Evolutionary conservation across 768 basidiomycete species (phyloP), one percentile per base, ranked within the genome.

Genomic region (Podaxis sp.): DNA sequence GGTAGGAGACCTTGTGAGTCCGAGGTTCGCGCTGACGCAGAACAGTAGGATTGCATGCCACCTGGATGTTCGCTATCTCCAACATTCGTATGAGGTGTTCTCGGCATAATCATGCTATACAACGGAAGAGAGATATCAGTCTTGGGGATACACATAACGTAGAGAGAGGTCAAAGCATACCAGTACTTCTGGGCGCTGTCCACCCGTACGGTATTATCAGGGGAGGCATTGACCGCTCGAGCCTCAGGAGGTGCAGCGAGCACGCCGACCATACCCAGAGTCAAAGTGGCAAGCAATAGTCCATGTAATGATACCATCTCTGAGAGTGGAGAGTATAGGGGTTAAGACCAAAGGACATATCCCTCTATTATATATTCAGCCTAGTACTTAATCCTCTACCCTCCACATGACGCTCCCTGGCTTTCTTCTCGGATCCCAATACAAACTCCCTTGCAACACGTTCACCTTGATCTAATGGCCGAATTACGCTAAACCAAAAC

Each of bases 11-110:
- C 83, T 67, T 84, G 82, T n/a, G 72, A 63, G 19, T 72, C 51
- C 5, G 77, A 75, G 65, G 75, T 78, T 11, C 72, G 72, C 0
- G 78, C 83, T 1, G 70, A 67, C 3, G 80, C 75, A 3, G 83
- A 81, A 64, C 83, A 85, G 67, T 82, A 85, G 2, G 81, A 81
- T 69, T 80, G 77, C 79, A 80, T 83, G 11, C 83, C 82, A 37
- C 83, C 82, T 1, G 82, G 79, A 59, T 78, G 73, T 64, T 85
- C 82, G 63, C 79, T 82, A 67, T 82, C 82, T 4, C 84, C 84
- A 60, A 85, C 80, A 65, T 83, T 77, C 12, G 83, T 85, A 68
- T 85, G 80, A 0, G 80, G 72, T 56, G 79, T 67, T n/a, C 82
- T 80, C 38, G 81, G 80, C 76, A 82, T 77, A 52, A 82, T 80